A percentile compares a stretch with the other conserved stretches of the same genome.
Conservation (phyloP, 805 yeast genomes). For the Ogataea methylovora region DNA sequence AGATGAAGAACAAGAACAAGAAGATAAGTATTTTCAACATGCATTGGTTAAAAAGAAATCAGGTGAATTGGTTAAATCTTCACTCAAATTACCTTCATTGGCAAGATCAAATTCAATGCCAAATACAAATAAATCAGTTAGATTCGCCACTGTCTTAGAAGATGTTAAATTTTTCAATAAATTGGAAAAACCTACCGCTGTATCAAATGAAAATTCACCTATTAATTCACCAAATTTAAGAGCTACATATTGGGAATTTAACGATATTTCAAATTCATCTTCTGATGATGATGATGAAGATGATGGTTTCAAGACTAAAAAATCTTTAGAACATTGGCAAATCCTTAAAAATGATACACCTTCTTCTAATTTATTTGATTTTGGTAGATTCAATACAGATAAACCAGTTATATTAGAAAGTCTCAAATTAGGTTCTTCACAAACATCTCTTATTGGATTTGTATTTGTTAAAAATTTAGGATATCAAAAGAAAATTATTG, state of each 20-base stretch:
- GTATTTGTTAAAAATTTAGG: slow-evolving; percentile 31
- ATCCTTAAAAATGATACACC: slow-evolving; percentile 24
- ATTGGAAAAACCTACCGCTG: slow-evolving; percentile 51
- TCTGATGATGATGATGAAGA: slow-evolving; percentile 16
- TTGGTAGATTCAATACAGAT: slow-evolving; percentile 22
- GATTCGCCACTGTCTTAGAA: slow-evolving; percentile 55
- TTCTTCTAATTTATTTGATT: slow-evolving; percentile 17
- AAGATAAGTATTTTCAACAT: background rate
- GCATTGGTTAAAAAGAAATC: slow-evolving; percentile 41
- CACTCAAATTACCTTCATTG: slow-evolving; percentile 38
- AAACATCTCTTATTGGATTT: slow-evolving; percentile 34
- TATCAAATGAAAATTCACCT: slow-evolving; percentile 53
- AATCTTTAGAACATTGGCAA: slow-evolving; percentile 16
- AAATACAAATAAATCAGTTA: slow-evolving; percentile 41
- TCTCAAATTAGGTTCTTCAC: slow-evolving; percentile 29
- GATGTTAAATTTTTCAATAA: slow-evolving; percentile 61
- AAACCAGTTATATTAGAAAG: slow-evolving; percentile 27
- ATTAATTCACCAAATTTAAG: slow-evolving; percentile 14
- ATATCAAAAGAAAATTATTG: slow-evolving; percentile 30
- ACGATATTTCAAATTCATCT: slow-evolving; percentile 12
- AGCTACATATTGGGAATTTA: slow-evolving; percentile 16
- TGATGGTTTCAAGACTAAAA: slow-evolving; percentile 5
- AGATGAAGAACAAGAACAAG: background rate
- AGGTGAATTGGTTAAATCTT: slow-evolving; percentile 42
- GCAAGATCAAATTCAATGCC: slow-evolving; percentile 43